Base-by-base conservation (phyloP, 768 basidiomycete genomes). In the Suillus weaverae region DNA sequence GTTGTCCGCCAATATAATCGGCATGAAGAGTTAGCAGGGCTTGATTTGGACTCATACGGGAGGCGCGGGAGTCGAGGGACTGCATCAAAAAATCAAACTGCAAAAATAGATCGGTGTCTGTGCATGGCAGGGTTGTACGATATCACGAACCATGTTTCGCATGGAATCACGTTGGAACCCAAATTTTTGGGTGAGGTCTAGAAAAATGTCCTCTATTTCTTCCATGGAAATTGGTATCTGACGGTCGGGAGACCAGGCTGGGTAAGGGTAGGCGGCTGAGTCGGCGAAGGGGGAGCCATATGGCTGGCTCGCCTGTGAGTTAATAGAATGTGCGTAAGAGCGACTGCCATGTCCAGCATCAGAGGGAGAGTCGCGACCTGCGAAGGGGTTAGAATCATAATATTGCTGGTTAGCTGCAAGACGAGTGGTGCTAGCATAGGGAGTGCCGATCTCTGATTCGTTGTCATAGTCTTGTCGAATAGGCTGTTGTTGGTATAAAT, bases 71-170 rank as follows among this genome's bases (percentile, higher is more conserved):
- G 79, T 99, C 97, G 72, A 99, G 91, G 67, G 94, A 88, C 61
- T 96, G 93, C 97, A 99, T 99, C 66, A 93, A 82, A 77, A 98
- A 98, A 78, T 99, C 97, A 78, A 95, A 99, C 92, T 94, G 70
- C 16, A 63, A 51, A 26, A 53, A 53, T 46, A 33, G 30, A 20
- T 66, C 5, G 66, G 65, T 33, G 20, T 13, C 2, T 10, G 35
- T 50, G 20, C 14, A 14, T 44, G 18, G 13, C 36, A 30, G 8
- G 4, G 13, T 26, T 1, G 11, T 30, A 63, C 59, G 66, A 57
- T 39, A 18, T 60, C 32, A 81, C 83, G 53, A 68, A 89, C 91
- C 91, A 92, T 96, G 82, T 95, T 99, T 56, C 95, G 87, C 93
- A 95, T 95, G 13, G 92, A 94, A 76, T 96, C 95, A 51, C 90